Evolutionary conservation across 768 basidiomycete species (phyloP), one percentile per base, ranked within the genome.

Genomic region (Lactarius sp.): DNA sequence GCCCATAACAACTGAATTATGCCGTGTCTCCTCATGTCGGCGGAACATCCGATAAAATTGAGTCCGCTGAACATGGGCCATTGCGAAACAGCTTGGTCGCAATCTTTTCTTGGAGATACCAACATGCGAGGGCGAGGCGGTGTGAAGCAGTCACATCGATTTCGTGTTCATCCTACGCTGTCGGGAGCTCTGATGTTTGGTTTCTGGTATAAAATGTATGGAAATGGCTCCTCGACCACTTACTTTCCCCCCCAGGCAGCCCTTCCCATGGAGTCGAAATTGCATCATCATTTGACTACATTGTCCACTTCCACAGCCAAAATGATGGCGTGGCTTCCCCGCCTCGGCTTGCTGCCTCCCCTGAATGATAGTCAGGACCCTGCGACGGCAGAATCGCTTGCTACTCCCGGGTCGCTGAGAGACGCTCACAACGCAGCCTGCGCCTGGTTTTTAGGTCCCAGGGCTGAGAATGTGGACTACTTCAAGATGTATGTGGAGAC

Each of bases 381-480:
- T 18, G n/a, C 49, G 39, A 47, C 31, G 8, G 6, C 52, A 22
- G 34, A 33, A 16, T 27, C 56, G 6, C 36, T 27, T 10, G 34
- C 42, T 33, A 4, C 37, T 53, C 47, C 61, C 6, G 65, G 54
- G 3, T 68, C 67, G 1, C 33, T 56, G 20, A 59, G n/a, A 39
- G 52, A 66, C 12, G 33, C 47, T 20, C 70, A 71, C 53, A 61
- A 74, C 16, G 69, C 71, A 27, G 69, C 78, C 20, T 70, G 72
- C 14, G 72, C 78, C 14, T 77, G 74, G 71, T 78, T 79, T 60
- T 66, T 79, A 18, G 78, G 78, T 2, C 76, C 78, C 13, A 71
- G 71, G 52, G 76, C 72, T 9, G 78, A 79, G 68, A 78, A 78
- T 62, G 60, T 53, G 8, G 72, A 71, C 10, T 51, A 71, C 36